Evolutionary conservation across 1,139 yeast genomes (phyloP).

Genomic region (Saccharomyces hybrid): DNA sequence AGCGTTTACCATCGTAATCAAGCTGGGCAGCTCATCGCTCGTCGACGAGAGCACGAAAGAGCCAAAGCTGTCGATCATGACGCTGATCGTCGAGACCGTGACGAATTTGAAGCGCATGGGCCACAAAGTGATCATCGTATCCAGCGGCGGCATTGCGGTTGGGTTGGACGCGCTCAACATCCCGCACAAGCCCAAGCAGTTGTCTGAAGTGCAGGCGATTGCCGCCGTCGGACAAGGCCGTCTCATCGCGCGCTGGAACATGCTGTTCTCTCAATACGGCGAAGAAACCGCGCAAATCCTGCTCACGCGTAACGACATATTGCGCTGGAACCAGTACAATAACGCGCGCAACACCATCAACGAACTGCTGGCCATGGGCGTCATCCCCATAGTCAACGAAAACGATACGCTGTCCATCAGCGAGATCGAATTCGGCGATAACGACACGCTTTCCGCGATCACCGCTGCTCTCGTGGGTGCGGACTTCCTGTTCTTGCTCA

Average conservation of each 20-base stretch:
- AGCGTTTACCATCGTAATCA: conserved; percentile 58
- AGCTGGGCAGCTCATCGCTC: conserved; percentile 85
- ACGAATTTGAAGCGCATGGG: conserved; percentile 79
- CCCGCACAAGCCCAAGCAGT: conserved; percentile 57
- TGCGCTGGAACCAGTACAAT: conserved; percentile 80
- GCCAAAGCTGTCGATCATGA: conserved; percentile 83
- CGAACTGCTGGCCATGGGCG: conserved; percentile 75
- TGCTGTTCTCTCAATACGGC: conserved; percentile 66
- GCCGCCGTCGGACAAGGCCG: conserved; percentile 94
- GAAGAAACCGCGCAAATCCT: conserved; percentile 88
- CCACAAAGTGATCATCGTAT: conserved; percentile 75
- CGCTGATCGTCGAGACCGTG: conserved; percentile 78
- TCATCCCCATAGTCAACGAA: conserved; percentile 89
- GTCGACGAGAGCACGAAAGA: conserved; percentile 85
- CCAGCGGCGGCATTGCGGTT: conserved; percentile 92
- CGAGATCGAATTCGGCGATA: conserved; percentile 93
- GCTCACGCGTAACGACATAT: conserved; percentile 81
- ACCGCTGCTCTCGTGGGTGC: conserved; percentile 96
- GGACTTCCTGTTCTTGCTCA: conserved; percentile 77
- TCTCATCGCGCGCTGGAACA: conserved; percentile 82
- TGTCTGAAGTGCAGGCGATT: conserved; percentile 78
- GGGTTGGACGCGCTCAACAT: conserved; percentile 70
- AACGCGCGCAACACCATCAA: conserved; percentile 84
- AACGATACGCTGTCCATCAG: conserved; percentile 85
- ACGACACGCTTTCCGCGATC: conserved; percentile 87